A percentile compares a stretch with the other conserved stretches of the same genome.
Evolutionary conservation across 169 alveolate genomes (phyloP).

Genomic region (Cryptosporidium parvum): DNA sequence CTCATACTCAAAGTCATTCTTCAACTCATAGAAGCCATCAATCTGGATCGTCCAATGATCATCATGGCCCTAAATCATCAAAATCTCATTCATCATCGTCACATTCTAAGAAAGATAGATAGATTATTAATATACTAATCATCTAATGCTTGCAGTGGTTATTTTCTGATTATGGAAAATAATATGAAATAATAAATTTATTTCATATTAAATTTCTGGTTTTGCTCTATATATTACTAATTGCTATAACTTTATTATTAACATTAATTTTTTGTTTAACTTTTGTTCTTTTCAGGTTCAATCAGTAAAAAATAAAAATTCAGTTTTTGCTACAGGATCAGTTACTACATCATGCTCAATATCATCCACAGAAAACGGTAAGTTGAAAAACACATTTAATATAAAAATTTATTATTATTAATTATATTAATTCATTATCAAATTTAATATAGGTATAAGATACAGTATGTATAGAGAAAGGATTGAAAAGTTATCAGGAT

Average conservation of each 20-base stretch:
- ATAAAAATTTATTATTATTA: background rate
- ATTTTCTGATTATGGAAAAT: background rate
- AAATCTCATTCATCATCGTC: background rate
- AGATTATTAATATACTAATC: background rate
- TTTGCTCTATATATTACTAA: conserved; percentile 18
- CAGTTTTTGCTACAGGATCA: conserved; percentile 36
- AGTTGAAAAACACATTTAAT: background rate
- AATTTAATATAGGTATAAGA: conserved; percentile 38
- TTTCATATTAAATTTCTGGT: background rate
- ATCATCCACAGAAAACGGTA: conserved; percentile 55
- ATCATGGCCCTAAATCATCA: background rate
- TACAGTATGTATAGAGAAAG: conserved; percentile 61
- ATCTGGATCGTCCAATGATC: conserved; percentile 1
- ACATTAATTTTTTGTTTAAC: conserved; percentile 3
- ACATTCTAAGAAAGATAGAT: background rate
- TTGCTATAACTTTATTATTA: background rate
- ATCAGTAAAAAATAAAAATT: conserved; percentile 43
- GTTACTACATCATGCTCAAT: background rate
- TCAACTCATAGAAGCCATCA: conserved; percentile 34
- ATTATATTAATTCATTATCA: background rate
- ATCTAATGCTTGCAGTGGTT: conserved; percentile 1
- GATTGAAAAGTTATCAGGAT: conserved; percentile 66
- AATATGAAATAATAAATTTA: background rate
- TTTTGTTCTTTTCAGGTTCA: conserved; percentile 53
- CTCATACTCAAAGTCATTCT: conserved; percentile 36